phyloP scores from a whole-genome alignment of 345 rosid genomes.

The Hibiscus trionum region DNA sequence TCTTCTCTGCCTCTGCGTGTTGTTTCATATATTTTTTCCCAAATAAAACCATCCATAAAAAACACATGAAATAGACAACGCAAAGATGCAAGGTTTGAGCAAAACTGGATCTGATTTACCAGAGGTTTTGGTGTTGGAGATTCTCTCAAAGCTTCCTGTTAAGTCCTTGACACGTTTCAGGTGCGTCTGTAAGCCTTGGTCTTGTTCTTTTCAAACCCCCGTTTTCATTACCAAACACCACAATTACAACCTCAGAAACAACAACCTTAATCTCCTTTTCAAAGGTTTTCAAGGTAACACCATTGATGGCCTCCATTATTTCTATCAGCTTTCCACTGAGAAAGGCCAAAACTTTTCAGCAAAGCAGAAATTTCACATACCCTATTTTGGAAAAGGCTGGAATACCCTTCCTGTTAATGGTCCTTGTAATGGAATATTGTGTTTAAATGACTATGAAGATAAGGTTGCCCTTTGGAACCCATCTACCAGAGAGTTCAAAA shows the following conservation, averaged over 20 bases:
- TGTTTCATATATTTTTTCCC: too few species aligned
- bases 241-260: background rate
- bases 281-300: background rate
- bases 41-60: too few species aligned
- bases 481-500: background rate
- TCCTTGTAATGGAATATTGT: too few species aligned
- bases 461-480: background rate
- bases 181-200: background rate
- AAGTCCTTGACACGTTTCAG: slow-evolving; percentile 1
- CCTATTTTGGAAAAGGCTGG: too few species aligned
- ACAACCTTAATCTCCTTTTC: background rate
- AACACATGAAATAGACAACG: background rate
- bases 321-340: background rate
- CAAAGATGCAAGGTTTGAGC: background rate
- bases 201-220: too few species aligned
- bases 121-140: background rate
- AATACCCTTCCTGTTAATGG: too few species aligned
- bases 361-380: background rate
- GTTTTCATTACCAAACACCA: background rate
- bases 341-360: background rate
- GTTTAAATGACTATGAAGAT: background rate
- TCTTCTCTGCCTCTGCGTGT: too few species aligned
- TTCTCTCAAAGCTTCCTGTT: background rate
- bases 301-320: background rate
- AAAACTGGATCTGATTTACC: background rate